Evolutionary conservation across 495 filamentous ascomycete species (phyloP), one percentile per base, ranked within the genome.

Genomic region (Aeminium ludgeri): DNA sequence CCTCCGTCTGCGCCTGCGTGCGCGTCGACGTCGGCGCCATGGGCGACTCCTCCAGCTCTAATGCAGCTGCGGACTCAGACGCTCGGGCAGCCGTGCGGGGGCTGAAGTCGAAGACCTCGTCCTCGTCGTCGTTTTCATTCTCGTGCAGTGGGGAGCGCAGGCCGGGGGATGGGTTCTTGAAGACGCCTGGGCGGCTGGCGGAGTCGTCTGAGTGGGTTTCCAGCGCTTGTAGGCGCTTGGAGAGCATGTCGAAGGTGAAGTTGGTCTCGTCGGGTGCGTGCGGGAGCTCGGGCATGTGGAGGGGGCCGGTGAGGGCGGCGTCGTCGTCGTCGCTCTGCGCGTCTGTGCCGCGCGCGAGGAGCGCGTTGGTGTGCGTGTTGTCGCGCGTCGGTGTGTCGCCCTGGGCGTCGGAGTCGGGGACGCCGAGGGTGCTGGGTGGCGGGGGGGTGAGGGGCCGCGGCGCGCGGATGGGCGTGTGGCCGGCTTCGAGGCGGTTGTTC

Each of bases 251-350:
- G 18, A 51, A 30, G n/a, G 43, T 51, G 40, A 51, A 51, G 36
- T 51, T 46, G 16, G 18, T 29, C 4, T 46, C 33, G 15, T 47
- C 41, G 8, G 50, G 50, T 12, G 39, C 18, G 36, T 43, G 38
- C 1, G 50, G 50, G 10, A 53, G 46, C 16, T 43, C 46, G 6
- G 48, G 48, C 38, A 51, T 34, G 28, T 40, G 38, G 19, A 53
- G 36, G n/a, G 50, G 46, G 5, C 46, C 50, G n/a, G 36, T 50
- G 10, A 53, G 37, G 17, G 33, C 38, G 13, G 23, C 36, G 27
- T 93, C 27, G 80, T 92, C 43, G 5, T 51, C 46, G 0, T 46
- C 38, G n/a, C n/a, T n/a, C n/a, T n/a, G n/a, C n/a, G n/a, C n/a
- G 18, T 40, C 27, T 15, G 34, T 38, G 19, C 18, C 39, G n/a